Conservation (phyloP, 192 early-diverging fungal genomes). For the Ambispora gerdemannii region DNA sequence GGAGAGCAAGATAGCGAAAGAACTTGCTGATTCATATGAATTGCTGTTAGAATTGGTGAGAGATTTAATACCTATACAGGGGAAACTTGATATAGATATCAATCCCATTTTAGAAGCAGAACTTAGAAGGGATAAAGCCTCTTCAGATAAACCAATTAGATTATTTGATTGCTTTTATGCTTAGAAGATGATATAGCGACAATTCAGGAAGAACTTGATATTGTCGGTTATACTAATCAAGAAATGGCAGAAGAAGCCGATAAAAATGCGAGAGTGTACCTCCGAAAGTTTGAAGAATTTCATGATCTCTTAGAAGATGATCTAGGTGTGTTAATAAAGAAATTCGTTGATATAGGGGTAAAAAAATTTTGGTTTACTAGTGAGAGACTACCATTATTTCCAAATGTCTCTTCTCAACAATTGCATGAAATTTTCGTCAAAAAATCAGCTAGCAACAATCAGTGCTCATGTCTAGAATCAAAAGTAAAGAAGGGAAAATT, state of each 20-base stretch:
- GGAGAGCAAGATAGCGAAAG: constrained; percentile 14
- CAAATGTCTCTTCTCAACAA: constrained; percentile 20
- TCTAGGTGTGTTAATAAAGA: constrained; percentile 13
- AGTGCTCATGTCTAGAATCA: constrained; percentile 18
- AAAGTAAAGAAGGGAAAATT: constrained; percentile 17
- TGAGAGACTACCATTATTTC: constrained; percentile 23
- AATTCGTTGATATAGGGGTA: constrained; percentile 17
- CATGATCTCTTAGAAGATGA: constrained; percentile 15
- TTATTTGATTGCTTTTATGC: constrained; percentile 23
- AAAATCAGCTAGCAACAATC: constrained; percentile 13
- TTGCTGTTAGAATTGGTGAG: constrained; percentile 17
- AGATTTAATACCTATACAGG: constrained; percentile 14
- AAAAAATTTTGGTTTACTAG: constrained; percentile 25
- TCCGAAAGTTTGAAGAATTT: constrained; percentile 17
- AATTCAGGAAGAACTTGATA: constrained; percentile 14
- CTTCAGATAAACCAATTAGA: constrained; percentile 22
- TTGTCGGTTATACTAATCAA: constrained; percentile 17
- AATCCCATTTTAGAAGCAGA: constrained; percentile 19
- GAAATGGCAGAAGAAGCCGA: constrained; percentile 12
- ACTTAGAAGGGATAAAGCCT: constrained; percentile 13
- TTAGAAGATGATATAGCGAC: constrained; percentile 16
- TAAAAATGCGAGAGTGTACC: constrained; percentile 10
- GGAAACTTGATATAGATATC: constrained; percentile 19
- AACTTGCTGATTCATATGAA: constrained; percentile 18
- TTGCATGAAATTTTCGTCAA: constrained; percentile 18